Base-by-base conservation (phyloP, 2,329 filamentous ascomycete genomes). In the Sporothrix sp. region DNA sequence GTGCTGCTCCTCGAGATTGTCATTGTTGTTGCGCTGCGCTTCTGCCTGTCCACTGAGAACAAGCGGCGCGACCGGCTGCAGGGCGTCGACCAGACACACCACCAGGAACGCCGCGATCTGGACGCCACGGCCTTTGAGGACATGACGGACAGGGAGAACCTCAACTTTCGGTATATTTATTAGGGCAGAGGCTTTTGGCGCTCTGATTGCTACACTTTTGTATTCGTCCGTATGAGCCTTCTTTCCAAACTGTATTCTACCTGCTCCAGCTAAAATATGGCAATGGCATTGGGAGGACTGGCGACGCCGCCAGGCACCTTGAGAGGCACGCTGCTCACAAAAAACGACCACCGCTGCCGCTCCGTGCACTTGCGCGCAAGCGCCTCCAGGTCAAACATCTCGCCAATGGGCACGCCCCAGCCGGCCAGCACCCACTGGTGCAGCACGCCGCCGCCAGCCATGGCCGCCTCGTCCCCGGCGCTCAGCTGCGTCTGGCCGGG, bases 401-500 rank as follows among this genome's bases (percentile, higher is more conserved):
- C 72, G 0, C 72, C 72, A 33, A 75, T 71, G 1, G 72, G 70
- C 65, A 74, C 65, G 0, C 74, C 74, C 72, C 73, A 78, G 0
- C 72, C 71, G 0, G 68, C 71, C 1, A 75, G 59, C 10, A 72
- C 54, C 63, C 66, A 72, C 56, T 70, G 60, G 55, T 70, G 68
- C 28, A 59, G 40, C 55, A 54, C 50, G 10, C 53, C 57, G 49
- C 54, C 55, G 27, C 55, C 11, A 62, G 66, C 37, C 54, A 66
- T 54, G 14, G 27, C 52, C 10, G 33, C 50, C 48, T 55, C 53
- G 50, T 54, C 20, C 44, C 52, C 36, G 37, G 52, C 40, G 25
- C 30, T 43, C 52, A 54, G 54, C 36, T 38, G 16, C 21, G 47
- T 48, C 27, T 30, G 25, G 36, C 53, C 55, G 1, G 47, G 32